Evolutionary conservation across 2,329 filamentous ascomycete species (phyloP).

Genomic region (Aspergillus pseudoglaucus): DNA sequence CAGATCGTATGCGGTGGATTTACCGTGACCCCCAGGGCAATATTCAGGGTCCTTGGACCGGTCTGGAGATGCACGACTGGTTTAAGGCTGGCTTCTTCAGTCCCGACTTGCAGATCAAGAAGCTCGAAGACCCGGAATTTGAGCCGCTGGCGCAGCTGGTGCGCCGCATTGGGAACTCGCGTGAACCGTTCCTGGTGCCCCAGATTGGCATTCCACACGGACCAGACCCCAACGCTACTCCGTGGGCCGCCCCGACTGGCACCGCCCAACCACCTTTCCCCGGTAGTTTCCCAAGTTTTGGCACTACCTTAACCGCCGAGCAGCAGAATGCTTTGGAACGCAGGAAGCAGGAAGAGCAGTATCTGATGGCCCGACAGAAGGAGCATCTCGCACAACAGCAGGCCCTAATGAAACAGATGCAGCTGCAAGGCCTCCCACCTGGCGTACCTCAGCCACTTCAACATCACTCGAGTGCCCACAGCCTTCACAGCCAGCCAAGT

Average conservation of each 20-base stretch:
- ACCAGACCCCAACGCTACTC: conserved; percentile 50
- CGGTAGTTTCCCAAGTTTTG: conserved; percentile 90
- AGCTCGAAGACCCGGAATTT: conserved; percentile 86
- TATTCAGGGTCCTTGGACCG: conserved; percentile 90
- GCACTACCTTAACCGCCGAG: conserved; percentile 90
- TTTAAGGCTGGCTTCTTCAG: conserved; percentile 99
- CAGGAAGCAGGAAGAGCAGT: conserved; percentile 96
- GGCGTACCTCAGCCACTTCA: conserved; percentile 63
- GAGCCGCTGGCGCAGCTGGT: conserved; percentile 94
- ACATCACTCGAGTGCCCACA: conserved; percentile 91
- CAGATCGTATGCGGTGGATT: conserved; percentile 96
- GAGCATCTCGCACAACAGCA: conserved; percentile 88
- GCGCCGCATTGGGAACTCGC: conserved; percentile 89
- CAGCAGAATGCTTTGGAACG: conserved; percentile 97
- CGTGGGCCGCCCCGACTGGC: conserved; percentile 49
- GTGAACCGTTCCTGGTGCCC: conserved; percentile 94
- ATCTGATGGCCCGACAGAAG: conserved; percentile 90
- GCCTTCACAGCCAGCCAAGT: conserved; percentile 92
- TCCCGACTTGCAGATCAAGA: conserved; percentile 87
- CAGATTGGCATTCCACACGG: conserved; percentile 95
- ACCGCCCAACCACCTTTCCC: conserved; percentile 82
- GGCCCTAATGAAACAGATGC: conserved; percentile 66
- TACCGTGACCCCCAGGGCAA: conserved; percentile 92
- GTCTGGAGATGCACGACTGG: conserved; percentile 99
- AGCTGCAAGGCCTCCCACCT: conserved; percentile 51